Evolutionary conservation across 371 early-diverging fungal species (phyloP), one percentile per base, ranked within the genome.

Genomic region (Rhizopus microsporus): DNA sequence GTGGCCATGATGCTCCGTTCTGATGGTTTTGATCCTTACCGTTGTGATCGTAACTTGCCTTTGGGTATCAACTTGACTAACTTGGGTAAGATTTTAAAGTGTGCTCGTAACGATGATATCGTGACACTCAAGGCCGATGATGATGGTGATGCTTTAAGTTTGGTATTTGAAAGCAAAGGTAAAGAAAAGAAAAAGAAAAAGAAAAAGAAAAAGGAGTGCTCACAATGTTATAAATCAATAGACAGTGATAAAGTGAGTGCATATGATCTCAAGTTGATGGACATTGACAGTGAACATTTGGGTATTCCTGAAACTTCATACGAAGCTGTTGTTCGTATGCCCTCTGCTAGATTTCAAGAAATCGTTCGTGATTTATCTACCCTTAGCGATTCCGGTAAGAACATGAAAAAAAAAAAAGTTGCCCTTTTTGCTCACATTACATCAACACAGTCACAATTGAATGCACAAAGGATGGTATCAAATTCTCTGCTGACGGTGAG

Each of bases 201-300:
- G 16, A 6, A 29, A 10, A 23, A 23, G 23, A 23, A 23, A 23
- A 23, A 23, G 23, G 2, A 23, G 23, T 23, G 23, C 23, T 23
- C 37, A 33, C 34, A 16, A 33, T 43, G 64, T 17, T 33, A 33
- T 38, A 33, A 17, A 12, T 39, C 13, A 32, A 29, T 72, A 90
- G 92, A 89, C 35, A 86, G 86, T 59, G 95, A 95, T 60, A 85
- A 93, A 54, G 80, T 91, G 56, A 89, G 91, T 60, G 97, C 97
- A 74, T 98, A 90, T 72, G 93, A 95, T 62, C 80, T 98, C 56
- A 98, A 98, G 82, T 83, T 99, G 56, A 94, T 98, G 93, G 95
- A 95, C 69, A 94, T 98, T 66, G 97, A 97, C 73, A 83, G 85
- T 51, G 99, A 99, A 60, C 94, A 96, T 69, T 84, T 97, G 63